Conservation (phyloP, 2,329 filamentous ascomycete species). For the Helotiales sp. region DNA sequence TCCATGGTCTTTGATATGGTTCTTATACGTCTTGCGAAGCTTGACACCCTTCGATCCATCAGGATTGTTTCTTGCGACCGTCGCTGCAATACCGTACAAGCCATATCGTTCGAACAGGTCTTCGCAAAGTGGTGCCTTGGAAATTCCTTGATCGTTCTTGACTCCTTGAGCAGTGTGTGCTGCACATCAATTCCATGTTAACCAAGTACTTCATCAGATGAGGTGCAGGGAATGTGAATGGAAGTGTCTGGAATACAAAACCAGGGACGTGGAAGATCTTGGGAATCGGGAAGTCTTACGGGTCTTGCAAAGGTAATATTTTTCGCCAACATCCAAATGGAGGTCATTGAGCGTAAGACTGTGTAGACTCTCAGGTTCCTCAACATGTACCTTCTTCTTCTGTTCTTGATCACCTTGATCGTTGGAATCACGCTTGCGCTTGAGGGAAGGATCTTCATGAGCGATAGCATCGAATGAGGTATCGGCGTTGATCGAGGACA, state of each 20-base stretch:
- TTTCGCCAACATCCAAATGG: conserved; percentile 68
- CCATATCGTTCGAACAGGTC: conserved; percentile 65
- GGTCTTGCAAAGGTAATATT: conserved; percentile 70
- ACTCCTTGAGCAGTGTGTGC: conserved; percentile 34
- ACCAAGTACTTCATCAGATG: conserved; percentile 39
- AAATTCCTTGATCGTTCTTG: neutral
- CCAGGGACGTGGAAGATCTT: conserved; percentile 20
- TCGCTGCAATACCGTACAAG: conserved; percentile 60
- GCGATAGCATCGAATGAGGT: conserved; percentile 26
- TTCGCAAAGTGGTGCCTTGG: conserved; percentile 51
- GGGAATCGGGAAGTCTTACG: conserved; percentile 63
- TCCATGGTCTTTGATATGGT: conserved; percentile 67
- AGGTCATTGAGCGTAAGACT: conserved; percentile 67
- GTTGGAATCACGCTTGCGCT: conserved; percentile 65
- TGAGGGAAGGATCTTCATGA: conserved; percentile 60
- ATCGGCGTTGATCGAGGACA: conserved; percentile 37
- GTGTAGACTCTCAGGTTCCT: conserved; percentile 51
- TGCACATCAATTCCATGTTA: conserved; percentile 43
- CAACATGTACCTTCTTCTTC: conserved; percentile 69
- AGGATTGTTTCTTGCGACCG: conserved; percentile 66
- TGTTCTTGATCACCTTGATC: conserved; percentile 60
- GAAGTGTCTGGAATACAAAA: conserved; percentile 24
- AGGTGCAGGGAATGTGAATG: conserved; percentile 26
- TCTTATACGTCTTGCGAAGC: conserved; percentile 71
- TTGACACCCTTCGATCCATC: conserved; percentile 68